Evolutionary conservation across 176 grass and related monocot genomes (phyloP).

Genomic region (Raddia guianensis): DNA sequence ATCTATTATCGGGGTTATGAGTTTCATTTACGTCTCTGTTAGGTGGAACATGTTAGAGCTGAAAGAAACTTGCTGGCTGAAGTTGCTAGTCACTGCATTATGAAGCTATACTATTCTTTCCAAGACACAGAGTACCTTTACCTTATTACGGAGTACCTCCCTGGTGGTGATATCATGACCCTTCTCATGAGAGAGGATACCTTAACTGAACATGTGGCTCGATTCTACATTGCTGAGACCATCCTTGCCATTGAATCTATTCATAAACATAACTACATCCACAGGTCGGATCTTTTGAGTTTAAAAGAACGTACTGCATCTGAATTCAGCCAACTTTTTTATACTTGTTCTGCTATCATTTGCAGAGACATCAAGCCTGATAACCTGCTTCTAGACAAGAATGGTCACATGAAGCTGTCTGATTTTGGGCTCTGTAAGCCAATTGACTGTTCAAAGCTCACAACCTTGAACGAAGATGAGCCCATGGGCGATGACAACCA

Average conservation of each 20-base stretch:
- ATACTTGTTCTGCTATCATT: slow-evolving; percentile 43
- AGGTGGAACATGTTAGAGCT: slow-evolving; percentile 99
- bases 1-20: slow-evolving; percentile 9
- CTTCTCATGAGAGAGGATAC: slow-evolving; percentile 98
- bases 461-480: slow-evolving; percentile 95
- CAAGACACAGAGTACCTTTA: slow-evolving; percentile 92
- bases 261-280: slow-evolving; percentile 98
- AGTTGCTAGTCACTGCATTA: slow-evolving; percentile 94
- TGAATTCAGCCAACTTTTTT: slow-evolving; percentile 13
- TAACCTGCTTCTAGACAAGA: slow-evolving; percentile 91
- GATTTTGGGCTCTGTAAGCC: slow-evolving; percentile 99
- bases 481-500: slow-evolving; percentile 81
- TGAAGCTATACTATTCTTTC: slow-evolving; percentile 98
- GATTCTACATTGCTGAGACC: slow-evolving; percentile 95
- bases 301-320: slow-evolving; percentile 15
- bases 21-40: slow-evolving; percentile 37
- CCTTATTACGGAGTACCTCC: slow-evolving; percentile 98
- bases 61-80: slow-evolving; percentile 98
- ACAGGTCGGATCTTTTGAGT: slow-evolving; percentile 69
- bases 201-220: slow-evolving; percentile 81
- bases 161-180: slow-evolving; percentile 97
- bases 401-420: slow-evolving; percentile 97
- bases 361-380: slow-evolving; percentile 99
- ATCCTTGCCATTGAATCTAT: slow-evolving; percentile 96
- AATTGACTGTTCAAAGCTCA: slow-evolving; percentile 91